phyloP scores from a whole-genome alignment of 352 stramenopile species.

The Phytophthora nicotianae region DNA sequence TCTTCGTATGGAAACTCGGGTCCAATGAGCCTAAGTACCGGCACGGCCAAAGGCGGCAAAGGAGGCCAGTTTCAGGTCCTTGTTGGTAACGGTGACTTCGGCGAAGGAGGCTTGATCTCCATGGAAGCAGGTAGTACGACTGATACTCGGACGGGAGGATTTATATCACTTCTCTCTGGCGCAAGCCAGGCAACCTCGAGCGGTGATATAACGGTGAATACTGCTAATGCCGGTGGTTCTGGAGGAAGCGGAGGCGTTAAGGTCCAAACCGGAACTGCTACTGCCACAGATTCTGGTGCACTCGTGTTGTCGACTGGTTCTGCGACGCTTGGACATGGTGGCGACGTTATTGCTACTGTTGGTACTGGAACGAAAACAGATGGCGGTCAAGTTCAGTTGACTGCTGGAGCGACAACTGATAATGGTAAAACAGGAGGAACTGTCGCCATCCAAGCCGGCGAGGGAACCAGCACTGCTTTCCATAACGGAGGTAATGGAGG shows the following conservation, averaged over 20 bases:
- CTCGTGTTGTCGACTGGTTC: slow-evolving; percentile 57
- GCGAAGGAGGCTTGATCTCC: slow-evolving; percentile 80
- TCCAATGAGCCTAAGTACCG: slow-evolving; percentile 56
- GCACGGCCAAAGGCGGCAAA: slow-evolving; percentile 50
- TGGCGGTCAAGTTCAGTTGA: slow-evolving; percentile 72
- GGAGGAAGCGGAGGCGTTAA: slow-evolving; percentile 64
- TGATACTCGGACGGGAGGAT: slow-evolving; percentile 71
- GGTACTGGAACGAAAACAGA: slow-evolving; percentile 59
- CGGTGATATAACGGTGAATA: slow-evolving; percentile 68
- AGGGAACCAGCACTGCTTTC: slow-evolving; percentile 66
- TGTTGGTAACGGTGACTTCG: slow-evolving; percentile 77
- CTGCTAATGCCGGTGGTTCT: slow-evolving; percentile 57
- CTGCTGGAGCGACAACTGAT: slow-evolving; percentile 62
- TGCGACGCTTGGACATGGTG: slow-evolving; percentile 67
- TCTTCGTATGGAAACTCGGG: slow-evolving; percentile 66
- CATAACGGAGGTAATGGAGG: slow-evolving; percentile 89
- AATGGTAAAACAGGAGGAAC: slow-evolving; percentile 46
- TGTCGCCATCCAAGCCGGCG: slow-evolving; percentile 60
- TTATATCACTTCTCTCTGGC: slow-evolving; percentile 58
- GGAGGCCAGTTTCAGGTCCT: slow-evolving; percentile 56
- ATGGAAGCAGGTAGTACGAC: slow-evolving; percentile 74
- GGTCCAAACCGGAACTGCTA: slow-evolving; percentile 63
- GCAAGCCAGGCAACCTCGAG: slow-evolving; percentile 69
- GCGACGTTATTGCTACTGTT: slow-evolving; percentile 54
- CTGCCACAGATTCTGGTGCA: slow-evolving; percentile 56